Evolutionary conservation across 345 rosid genomes (phyloP), one percentile per base, ranked within the genome.

Genomic region (Dovyalis caffra): DNA sequence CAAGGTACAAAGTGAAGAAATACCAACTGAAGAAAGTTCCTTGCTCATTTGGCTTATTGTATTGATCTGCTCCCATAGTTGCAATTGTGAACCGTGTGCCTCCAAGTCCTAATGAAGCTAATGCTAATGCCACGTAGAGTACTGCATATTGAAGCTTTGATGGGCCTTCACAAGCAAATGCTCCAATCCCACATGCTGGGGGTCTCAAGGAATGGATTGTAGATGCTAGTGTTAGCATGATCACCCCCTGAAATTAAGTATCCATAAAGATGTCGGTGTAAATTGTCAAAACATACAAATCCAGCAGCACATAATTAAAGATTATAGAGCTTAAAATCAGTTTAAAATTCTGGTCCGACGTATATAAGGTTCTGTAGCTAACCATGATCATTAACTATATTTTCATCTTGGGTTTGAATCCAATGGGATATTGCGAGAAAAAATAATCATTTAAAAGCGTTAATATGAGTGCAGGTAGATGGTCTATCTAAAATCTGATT

Each of bases 1-100:
- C 74, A 0, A 66, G n/a, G 47, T 88, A 83, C 31, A 77, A 1
- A 0, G 74, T 70, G 35, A 87, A 61, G 76, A 86, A 80, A 47
- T 49, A 88, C 89, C 87, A 87, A 69, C 85, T 85, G 79, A 88
- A 90, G 78, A 84, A 90, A n/a, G 49, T 57, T 12, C 49, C 78
- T 80, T 76, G 85, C 68, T 84, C 83, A 32, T 80, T 73, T 7
- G 70, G 76, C n/a, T 80, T 72, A 14, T 77, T 66, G 18, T 83
- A 83, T 56, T 86, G 95, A 78, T 85, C 80, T 15, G 92, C 88
- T 14, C 87, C 88, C 10, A 88, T 69, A 0, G 88, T 71, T 11
- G 85, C 81, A 0, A 76, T 38, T 0, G 83, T 88, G 35, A 82
- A 80, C 25, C 88, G 74, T 10, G 85, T 60, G 21, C 91, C 89